These are phyloP conservation scores for Saccharomycopsis sp. DNA, from an alignment of 805 yeast species.

Conservation along the genomic window DNA sequence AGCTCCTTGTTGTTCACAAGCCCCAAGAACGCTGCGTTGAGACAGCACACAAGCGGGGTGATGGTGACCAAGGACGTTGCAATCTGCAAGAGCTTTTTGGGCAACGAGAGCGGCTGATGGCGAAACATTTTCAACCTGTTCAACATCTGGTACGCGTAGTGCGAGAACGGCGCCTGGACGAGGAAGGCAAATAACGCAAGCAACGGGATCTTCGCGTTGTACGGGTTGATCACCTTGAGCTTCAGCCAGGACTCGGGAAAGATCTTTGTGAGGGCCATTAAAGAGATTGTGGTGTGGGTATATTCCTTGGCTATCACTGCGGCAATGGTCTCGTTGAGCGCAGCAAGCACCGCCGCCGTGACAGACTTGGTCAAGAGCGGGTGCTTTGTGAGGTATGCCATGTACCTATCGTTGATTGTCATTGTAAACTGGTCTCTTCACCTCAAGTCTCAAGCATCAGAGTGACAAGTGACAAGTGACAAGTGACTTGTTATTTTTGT, in stretches of 20 bases:
- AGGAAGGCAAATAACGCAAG: constrained; percentile 49
- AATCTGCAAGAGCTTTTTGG: constrained; percentile 40
- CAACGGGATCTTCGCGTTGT: constrained; percentile 38
- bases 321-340: constrained; percentile 52
- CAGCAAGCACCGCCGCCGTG: constrained; percentile 47
- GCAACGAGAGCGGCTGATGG: constrained; percentile 34
- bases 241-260: constrained; percentile 10
- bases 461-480: too few relatives aligned
- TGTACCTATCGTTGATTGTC: constrained; percentile 8
- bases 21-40: constrained; percentile 45
- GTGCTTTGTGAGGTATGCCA: constrained; percentile 29
- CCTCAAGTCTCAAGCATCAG: too few relatives aligned
- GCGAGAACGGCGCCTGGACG: constrained; percentile 51
- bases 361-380: constrained; percentile 53
- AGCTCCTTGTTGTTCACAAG: constrained; percentile 32
- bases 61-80: constrained; percentile 43
- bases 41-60: constrained; percentile 43
- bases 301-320: constrained; percentile 40
- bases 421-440: too few relatives aligned
- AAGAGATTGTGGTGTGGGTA: constrained; percentile 23
- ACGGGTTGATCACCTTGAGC: constrained; percentile 31
- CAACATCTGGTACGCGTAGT: constrained; percentile 40
- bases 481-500: too few relatives aligned
- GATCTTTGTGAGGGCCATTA: constrained; percentile 22
- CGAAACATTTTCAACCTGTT: constrained; percentile 27